Percentiles rank a stretch among this genome's conserved stretches.
phyloP scores from a whole-genome alignment of 106 monocot species.

The Allium fistulosum region DNA sequence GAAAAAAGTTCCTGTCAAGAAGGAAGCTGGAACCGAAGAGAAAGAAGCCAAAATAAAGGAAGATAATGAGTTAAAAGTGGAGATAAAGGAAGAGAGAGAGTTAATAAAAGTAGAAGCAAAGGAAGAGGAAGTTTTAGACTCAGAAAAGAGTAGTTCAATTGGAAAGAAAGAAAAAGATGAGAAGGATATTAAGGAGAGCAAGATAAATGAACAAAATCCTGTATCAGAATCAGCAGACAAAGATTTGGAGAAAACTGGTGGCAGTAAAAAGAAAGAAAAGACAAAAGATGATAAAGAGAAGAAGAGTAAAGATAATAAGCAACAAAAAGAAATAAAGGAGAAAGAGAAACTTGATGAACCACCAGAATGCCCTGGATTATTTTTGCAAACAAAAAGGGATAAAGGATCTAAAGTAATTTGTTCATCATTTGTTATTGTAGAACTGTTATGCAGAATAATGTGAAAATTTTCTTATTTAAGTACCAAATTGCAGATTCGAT shows the following conservation, averaged over 20 bases:
- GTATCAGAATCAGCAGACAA: conserved; percentile 14
- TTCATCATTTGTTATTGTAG: neutral
- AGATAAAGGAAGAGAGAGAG: conserved; percentile 13
- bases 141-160: conserved; percentile 18
- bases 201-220: conserved; percentile 8
- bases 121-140: neutral
- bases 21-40: conserved; percentile 16
- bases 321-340: conserved; percentile 42
- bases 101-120: neutral
- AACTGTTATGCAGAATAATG: neutral
- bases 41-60: conserved; percentile 8
- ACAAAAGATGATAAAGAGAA: conserved; percentile 40
- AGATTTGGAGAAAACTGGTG: conserved; percentile 24
- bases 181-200: conserved; percentile 22
- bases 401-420: conserved; percentile 64
- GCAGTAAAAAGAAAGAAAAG: conserved; percentile 23
- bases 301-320: conserved; percentile 27
- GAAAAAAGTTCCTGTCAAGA: conserved; percentile 18
- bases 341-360: conserved; percentile 56
- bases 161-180: conserved; percentile 26
- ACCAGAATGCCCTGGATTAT: conserved; percentile 67
- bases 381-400: conserved; percentile 41
- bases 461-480: neutral
- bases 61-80: neutral
- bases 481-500: conserved; percentile 54